These are phyloP conservation scores for Litsea cubeba DNA, from an alignment of 164 flowering plant genomes.

Conservation along the genomic window DNA sequence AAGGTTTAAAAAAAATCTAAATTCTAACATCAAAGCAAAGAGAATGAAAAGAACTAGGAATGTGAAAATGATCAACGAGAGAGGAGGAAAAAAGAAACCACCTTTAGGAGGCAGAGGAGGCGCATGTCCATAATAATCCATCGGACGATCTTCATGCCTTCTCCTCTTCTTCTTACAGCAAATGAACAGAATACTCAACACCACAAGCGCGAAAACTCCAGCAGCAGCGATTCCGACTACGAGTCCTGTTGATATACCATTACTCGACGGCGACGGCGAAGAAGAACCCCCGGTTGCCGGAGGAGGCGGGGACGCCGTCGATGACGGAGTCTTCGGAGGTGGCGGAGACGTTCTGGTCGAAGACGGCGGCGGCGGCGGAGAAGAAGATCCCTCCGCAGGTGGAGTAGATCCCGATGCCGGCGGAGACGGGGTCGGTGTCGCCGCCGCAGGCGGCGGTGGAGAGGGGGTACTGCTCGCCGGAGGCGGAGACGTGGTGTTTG, in stretches of 20 bases:
- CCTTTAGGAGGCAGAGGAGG: conserved; percentile 40
- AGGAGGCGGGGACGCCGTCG: conserved; percentile 15
- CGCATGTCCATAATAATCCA: conserved; percentile 36
- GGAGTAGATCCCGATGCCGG: conserved; percentile 19
- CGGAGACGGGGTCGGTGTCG: conserved; percentile 18
- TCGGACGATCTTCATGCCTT: conserved; percentile 14
- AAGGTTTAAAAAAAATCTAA: too few relatives aligned
- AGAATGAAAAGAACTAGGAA: neutral
- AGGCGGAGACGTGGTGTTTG: conserved; percentile 13
- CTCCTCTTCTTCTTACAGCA: conserved; percentile 58
- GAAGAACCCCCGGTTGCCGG: neutral
- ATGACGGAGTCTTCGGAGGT: neutral
- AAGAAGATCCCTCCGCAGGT: conserved; percentile 8
- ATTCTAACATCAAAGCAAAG: too few relatives aligned
- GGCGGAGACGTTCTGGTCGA: conserved; percentile 17
- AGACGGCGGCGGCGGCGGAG: conserved; percentile 1
- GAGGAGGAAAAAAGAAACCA: conserved; percentile 5
- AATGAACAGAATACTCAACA: conserved; percentile 35
- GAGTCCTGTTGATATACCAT: conserved; percentile 35
- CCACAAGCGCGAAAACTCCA: conserved; percentile 36
- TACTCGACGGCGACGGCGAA: neutral
- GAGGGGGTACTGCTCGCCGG: conserved; percentile 11
- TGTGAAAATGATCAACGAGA: neutral
- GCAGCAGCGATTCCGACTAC: conserved; percentile 63
- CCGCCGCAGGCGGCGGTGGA: conserved; percentile 1